Base-by-base conservation (phyloP, 805 yeast species). In the Maudiozyma serrabonitensis region DNA sequence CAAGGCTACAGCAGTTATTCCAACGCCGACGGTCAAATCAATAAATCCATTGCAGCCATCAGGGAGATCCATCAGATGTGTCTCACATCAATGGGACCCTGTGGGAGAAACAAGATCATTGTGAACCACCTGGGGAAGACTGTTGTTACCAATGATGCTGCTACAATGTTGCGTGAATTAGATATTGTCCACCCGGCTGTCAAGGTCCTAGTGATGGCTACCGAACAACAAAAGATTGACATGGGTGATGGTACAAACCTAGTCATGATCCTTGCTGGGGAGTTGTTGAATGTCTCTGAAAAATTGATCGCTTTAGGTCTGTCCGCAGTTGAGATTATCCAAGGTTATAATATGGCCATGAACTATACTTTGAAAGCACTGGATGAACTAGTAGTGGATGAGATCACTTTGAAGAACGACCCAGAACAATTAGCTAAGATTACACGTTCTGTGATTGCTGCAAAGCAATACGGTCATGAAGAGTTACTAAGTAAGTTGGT, bases 111-210 rank as follows among this genome's bases (percentile, higher is more conserved):
- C 69, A 93, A 93, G 76, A 88, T 93, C 67, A 84, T 93, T 59
- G 96, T 93, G 49, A 91, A 91, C 70, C 79, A 87, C 59, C 70
- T 87, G 56, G 89, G 88, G 52, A 88, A 84, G 64, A 84, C 87
- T 23, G 87, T 89, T 66, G 80, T 93, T 54, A 93, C 98, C 41
- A 87, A 87, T 58, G 99, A 93, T 67, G 97, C 98, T n/a, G 96
- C 97, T 38, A 93, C 99, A 7, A 93, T 93, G 83, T 75, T 93
- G 52, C 80, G 84, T 56, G 98, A 93, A 68, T 73, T 91, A 49
- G 97, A 91, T 54, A 88, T 91, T 56, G 89, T 93, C 44, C 98
- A 91, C 66, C 99, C 99, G 6, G 98, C 96, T 2, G 99, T 93
- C 11, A 93, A 91, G 69, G 80, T 93, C 44, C 77, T 93, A 54